Evolutionary conservation across 805 yeast genomes (phyloP), one percentile per base, ranked within the genome.

Genomic region (Metschnikowia baotianmanensis): DNA sequence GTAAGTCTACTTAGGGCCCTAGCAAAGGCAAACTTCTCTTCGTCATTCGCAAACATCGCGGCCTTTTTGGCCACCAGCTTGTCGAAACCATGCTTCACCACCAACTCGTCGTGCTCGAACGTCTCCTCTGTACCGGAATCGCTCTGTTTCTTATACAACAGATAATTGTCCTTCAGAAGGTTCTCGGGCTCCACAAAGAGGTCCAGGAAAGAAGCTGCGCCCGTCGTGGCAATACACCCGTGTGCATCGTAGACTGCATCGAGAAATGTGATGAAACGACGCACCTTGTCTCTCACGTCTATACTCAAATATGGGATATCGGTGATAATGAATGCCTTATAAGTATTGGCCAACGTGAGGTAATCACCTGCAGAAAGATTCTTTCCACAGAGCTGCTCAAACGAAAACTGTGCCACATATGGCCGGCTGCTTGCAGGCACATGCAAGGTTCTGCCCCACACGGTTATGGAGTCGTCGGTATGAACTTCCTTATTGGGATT

Each of bases 191-290:
- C 96, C 13, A 86, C 95, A 62, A 93, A 90, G 36, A 93, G 74
- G 45, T 84, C 83, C 32, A 80, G 79, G 58, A 89, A 91, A 17
- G 88, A 83, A 8, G 89, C 90, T 1, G 86, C 96, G 0, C 89
- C 83, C 0, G 97, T 88, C 24, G 89, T 91, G 1, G 96, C 96
- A 12, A 93, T 66, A 55, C 89, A 76, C 8, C 95, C 86, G 52
- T 87, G 90, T 40, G 83, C 83, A 61, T 93, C 98, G 60, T 93
- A 93, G 4, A 90, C 95, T 0, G 99, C 97, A 61, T 93, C 99
- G 40, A 93, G 64, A 53, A 93, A 93, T 0, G 96, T 93, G 60
- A 93, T 93, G 58, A 93, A 91, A 53, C 99, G 71, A 56, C 98
- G 75, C 18, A 90, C 87, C 50, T 83, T 76, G 55, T 93, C 97